A percentile compares a stretch with the other conserved stretches of the same genome.
phyloP scores from a whole-genome alignment of 2,329 filamentous ascomycete genomes.

The Macroventuria anomochaeta region DNA sequence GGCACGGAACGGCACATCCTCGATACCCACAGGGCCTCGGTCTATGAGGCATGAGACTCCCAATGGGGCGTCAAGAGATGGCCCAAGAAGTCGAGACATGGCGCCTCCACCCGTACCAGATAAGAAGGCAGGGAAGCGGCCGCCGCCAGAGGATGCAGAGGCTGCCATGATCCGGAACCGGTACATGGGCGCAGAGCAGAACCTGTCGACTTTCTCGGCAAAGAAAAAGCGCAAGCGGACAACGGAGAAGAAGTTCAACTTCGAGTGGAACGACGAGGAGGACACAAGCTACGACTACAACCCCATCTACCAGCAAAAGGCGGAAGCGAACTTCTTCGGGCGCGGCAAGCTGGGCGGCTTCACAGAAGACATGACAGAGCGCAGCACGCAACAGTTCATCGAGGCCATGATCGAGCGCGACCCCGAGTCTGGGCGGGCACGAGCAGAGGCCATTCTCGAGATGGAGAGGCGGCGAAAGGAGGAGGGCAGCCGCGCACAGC shows the following conservation, averaged over 20 bases:
- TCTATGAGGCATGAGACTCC: constrained; percentile 65
- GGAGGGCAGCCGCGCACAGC: constrained; percentile 71
- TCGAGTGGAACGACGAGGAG: constrained; percentile 95
- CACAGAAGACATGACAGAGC: constrained; percentile 63
- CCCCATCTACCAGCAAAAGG: constrained; percentile 74
- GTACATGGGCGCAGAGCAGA: constrained; percentile 91
- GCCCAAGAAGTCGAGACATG: constrained; percentile 56
- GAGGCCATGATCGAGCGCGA: constrained; percentile 77
- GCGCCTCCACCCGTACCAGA: constrained; percentile 57
- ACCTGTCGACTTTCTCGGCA: constrained; percentile 86
- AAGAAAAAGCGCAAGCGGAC: constrained; percentile 95
- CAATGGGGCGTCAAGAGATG: constrained; percentile 49
- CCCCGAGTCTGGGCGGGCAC: constrained; percentile 73
- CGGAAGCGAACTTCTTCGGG: constrained; percentile 73
- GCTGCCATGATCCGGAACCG: constrained; percentile 76
- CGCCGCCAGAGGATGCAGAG: constrained; percentile 67
- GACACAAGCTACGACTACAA: constrained; percentile 88
- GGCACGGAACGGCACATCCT: constrained; percentile 18
- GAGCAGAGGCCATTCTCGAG: constrained; percentile 81
- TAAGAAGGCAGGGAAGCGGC: constrained; percentile 38
- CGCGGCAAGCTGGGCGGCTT: constrained; percentile 72
- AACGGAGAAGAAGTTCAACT: constrained; percentile 97
- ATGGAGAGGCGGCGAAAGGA: constrained; percentile 82
- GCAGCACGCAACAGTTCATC: constrained; percentile 63
- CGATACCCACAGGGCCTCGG: constrained; percentile 74